Base-by-base conservation (phyloP, 139 green algal genomes). In the Chlamydomonas incerta region DNA sequence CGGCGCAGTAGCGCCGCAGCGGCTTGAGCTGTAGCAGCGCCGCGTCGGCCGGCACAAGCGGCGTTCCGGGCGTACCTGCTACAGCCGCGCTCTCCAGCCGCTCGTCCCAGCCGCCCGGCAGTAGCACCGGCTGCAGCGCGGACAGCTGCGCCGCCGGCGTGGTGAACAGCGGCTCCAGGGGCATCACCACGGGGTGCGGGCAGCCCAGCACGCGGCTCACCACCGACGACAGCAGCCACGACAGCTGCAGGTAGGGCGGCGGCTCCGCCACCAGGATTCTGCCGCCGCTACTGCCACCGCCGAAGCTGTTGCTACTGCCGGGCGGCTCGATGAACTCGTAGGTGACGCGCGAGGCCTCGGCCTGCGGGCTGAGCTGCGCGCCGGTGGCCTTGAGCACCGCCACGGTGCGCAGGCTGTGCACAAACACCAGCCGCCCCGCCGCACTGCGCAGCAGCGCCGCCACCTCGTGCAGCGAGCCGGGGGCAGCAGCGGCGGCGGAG, bases 111-210 rank as follows among this genome's bases (percentile, higher is more conserved):
- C 28, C 72, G 88, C 85, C 85, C 57, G 88, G 86, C 60, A 91
- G 57, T 75, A 93, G 82, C 75, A 91, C 72, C 3, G 76, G 66
- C 85, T 90, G 85, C 67, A 93, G 75, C 23, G 35, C 21, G 34
- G 37, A 24, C 65, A 93, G 84, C 67, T 74, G 80, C 0, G 50
- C 65, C 46, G 73, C 29, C 8, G 83, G 74, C 21, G 72, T 75
- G 13, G 87, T 83, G 60, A 96, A 82, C 50, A 96, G 88, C 0
- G 92, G 74, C 69, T 92, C 87, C 63, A 96, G 70, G 23, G 94
- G 91, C 77, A 96, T 84, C 47, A 72, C 76, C 6, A 95, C 34
- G 69, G 91, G 85, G 50, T 80, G 88, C 41, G 41, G 41, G 41
- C 41, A 50, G 69, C 90, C 88, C 62, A 96, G 84, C n/a, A 83